These are phyloP conservation scores for Gonapodya prolifera DNA, from an alignment of 192 early-diverging fungal genomes.

Conservation along the genomic window DNA sequence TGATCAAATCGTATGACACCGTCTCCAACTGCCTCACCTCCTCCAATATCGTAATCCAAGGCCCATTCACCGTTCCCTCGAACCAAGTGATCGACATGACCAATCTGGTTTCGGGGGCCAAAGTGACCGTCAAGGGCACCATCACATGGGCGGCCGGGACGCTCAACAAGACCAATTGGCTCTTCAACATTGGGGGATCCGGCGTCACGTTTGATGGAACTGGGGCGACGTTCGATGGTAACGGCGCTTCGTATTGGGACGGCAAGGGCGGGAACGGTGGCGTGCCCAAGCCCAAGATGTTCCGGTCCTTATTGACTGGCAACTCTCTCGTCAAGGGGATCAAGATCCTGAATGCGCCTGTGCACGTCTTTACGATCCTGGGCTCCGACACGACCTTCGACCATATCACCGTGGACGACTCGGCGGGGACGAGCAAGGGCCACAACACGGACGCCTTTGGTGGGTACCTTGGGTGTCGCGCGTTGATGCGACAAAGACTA, in stretches of 20 bases:
- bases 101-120: slow-evolving; percentile 20
- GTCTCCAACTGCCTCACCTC: neutral
- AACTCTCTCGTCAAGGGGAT: slow-evolving; percentile 17
- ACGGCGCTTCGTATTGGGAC: slow-evolving; percentile 26
- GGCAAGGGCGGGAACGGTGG: slow-evolving; percentile 13
- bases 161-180: slow-evolving; percentile 11
- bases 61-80: slow-evolving; percentile 19
- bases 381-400: slow-evolving; percentile 14
- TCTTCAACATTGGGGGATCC: slow-evolving; percentile 22
- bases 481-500: neutral
- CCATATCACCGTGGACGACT: slow-evolving; percentile 23
- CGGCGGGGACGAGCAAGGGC: slow-evolving; percentile 9
- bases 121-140: slow-evolving; percentile 18
- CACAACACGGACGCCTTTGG: slow-evolving; percentile 34
- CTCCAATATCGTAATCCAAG: neutral
- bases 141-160: slow-evolving; percentile 19
- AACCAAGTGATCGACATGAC: slow-evolving; percentile 21
- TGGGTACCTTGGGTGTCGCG: neutral
- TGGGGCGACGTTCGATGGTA: slow-evolving; percentile 20
- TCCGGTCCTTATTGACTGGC: slow-evolving; percentile 5
- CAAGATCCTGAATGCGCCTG: slow-evolving; percentile 18
- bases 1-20: neutral
- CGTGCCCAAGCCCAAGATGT: slow-evolving; percentile 15
- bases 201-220: slow-evolving; percentile 20
- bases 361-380: slow-evolving; percentile 26